Percentiles rank a stretch among this genome's conserved stretches.
phyloP scores from a whole-genome alignment of 192 early-diverging fungal genomes.

The Backusella psychrophila region DNA sequence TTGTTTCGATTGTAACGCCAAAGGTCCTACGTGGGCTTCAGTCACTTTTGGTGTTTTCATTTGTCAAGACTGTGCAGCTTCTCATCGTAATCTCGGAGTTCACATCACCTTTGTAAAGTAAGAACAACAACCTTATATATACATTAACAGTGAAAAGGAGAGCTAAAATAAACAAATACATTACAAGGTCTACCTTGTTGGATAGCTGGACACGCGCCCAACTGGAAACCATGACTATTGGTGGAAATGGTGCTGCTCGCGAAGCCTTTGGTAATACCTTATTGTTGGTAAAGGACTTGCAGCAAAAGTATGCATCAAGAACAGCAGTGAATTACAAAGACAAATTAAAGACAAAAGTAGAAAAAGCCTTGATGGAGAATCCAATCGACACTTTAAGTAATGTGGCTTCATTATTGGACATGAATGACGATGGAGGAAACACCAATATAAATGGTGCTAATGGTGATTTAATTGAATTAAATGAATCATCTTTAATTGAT shows the following conservation, averaged over 20 bases:
- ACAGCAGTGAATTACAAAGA: constrained; percentile 82
- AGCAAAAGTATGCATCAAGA: constrained; percentile 77
- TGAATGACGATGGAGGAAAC: not conserved
- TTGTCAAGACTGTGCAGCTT: constrained; percentile 94
- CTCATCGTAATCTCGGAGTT: constrained; percentile 96
- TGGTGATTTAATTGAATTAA: not conserved
- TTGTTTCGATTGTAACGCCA: constrained; percentile 95
- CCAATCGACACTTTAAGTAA: not conserved
- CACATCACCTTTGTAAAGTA: constrained; percentile 97
- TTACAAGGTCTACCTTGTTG: constrained; percentile 73
- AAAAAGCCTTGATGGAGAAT: constrained; percentile 50
- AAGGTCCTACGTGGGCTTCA: constrained; percentile 94
- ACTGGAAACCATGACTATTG: constrained; percentile 83
- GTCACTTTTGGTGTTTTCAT: constrained; percentile 94
- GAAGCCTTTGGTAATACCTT: constrained; percentile 50
- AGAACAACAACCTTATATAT: not conserved
- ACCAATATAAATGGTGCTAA: not conserved
- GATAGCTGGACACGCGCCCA: constrained; percentile 95
- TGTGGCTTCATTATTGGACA: not conserved
- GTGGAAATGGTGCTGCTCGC: constrained; percentile 80
- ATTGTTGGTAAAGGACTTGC: constrained; percentile 63
- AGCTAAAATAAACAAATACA: not conserved
- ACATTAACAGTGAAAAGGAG: not conserved
- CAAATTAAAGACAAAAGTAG: constrained; percentile 61
- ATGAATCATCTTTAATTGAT: not conserved